These are phyloP conservation scores for Globisporangium paddicum DNA, from an alignment of 352 stramenopile genomes.

Conservation along the genomic window DNA sequence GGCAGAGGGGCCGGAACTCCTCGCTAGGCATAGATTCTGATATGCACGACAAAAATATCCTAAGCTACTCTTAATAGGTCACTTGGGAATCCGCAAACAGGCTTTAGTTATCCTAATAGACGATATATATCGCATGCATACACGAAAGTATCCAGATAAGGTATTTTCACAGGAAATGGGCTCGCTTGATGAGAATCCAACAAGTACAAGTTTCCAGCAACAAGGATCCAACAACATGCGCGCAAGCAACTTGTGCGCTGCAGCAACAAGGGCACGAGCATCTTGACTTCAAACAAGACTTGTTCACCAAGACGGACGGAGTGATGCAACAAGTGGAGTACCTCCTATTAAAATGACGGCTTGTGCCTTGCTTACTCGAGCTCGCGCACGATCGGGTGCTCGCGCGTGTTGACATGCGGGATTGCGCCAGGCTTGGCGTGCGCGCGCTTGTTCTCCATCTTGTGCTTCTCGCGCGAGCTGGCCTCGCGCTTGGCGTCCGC, in stretches of 20 bases:
- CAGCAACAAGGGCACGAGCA: not conserved
- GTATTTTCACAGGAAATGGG: not conserved
- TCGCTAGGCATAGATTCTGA: not conserved
- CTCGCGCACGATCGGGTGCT: conserved; percentile 74
- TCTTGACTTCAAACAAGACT: no score
- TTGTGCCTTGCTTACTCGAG: conserved; percentile 55
- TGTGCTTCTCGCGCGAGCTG: conserved; percentile 76
- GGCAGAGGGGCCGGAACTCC: not conserved
- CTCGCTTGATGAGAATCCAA: not conserved
- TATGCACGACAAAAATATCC: not conserved
- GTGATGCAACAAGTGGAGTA: not conserved
- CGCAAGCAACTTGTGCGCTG: not conserved
- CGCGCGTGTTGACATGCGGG: conserved; percentile 64
- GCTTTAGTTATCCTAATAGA: not conserved
- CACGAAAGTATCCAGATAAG: not conserved
- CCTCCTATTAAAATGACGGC: not conserved
- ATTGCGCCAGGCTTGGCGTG: conserved; percentile 77
- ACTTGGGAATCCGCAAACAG: not conserved
- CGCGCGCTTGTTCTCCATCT: conserved; percentile 77
- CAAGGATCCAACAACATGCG: no score
- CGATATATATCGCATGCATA: not conserved
- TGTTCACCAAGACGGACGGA: not conserved
- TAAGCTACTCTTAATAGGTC: not conserved
- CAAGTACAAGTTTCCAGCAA: not conserved
- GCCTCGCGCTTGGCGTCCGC: conserved; percentile 84